phyloP scores from a whole-genome alignment of 352 stramenopile genomes.

The Pythium myriotylum region DNA sequence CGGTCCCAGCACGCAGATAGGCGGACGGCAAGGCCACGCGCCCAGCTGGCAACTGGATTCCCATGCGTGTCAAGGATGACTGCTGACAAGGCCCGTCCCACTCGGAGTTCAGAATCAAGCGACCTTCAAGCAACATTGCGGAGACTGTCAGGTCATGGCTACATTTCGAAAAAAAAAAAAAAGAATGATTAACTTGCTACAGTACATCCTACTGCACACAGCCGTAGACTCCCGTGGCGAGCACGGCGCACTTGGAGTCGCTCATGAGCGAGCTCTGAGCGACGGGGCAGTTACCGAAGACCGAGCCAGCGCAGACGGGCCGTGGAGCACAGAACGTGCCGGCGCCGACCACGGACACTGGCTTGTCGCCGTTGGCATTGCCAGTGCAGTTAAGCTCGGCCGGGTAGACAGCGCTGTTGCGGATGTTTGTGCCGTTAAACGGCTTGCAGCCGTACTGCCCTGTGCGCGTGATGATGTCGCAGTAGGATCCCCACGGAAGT shows the following conservation, averaged over 20 bases:
- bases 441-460: conserved; percentile 22
- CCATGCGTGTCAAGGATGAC: not conserved
- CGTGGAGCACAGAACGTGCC: conserved; percentile 18
- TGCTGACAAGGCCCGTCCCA: not conserved
- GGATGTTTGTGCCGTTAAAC: conserved; percentile 18
- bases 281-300: conserved; percentile 21
- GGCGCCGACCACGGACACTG: conserved; percentile 16
- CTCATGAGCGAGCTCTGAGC: conserved; percentile 5
- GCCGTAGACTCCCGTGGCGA: conserved; percentile 16
- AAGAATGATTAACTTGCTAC: not conserved
- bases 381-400: conserved; percentile 11
- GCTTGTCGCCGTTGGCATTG: conserved; percentile 11
- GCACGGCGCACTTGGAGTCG: conserved; percentile 9
- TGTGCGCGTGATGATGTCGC: conserved; percentile 16
- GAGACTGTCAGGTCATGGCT: not conserved
- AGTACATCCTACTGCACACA: conserved; percentile 13
- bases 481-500: conserved; percentile 20
- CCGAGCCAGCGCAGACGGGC: conserved; percentile 18
- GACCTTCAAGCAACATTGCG: conserved; percentile 2
- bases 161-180: too few relatives aligned
- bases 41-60: conserved; percentile 1
- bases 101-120: not conserved
- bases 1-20: not conserved
- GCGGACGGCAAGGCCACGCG: not conserved
- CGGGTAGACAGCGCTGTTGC: conserved; percentile 16